Percentiles rank a stretch among this genome's conserved stretches.
These are phyloP conservation scores for Yamadazyma siamensis DNA, from an alignment of 1,139 yeast species.

Conservation along the genomic window DNA sequence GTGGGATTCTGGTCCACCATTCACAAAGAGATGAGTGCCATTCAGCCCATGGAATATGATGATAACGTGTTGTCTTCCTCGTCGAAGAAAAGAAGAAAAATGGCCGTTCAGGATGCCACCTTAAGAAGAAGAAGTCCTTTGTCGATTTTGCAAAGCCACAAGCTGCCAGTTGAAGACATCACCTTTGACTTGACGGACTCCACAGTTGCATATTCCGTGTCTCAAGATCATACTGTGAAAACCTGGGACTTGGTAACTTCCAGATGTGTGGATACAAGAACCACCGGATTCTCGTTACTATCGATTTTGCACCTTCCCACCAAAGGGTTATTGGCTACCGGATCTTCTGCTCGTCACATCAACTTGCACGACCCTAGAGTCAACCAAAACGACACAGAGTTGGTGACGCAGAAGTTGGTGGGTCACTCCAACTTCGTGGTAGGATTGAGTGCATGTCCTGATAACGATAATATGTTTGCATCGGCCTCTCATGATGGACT, in stretches of 20 bases:
- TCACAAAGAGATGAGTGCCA: constrained; percentile 77
- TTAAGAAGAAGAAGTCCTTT: constrained; percentile 81
- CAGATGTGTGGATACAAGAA: constrained; percentile 79
- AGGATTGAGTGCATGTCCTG: constrained; percentile 68
- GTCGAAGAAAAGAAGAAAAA: constrained; percentile 82
- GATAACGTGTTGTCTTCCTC: constrained; percentile 62
- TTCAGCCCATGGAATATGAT: constrained; percentile 56
- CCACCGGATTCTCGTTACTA: constrained; percentile 82
- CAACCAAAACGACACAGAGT: constrained; percentile 32
- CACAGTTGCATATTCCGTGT: constrained; percentile 87
- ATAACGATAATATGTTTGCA: constrained; percentile 74
- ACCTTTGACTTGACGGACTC: constrained; percentile 68
- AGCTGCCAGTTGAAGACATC: constrained; percentile 83
- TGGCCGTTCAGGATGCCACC: constrained; percentile 74
- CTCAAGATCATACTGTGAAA: constrained; percentile 91
- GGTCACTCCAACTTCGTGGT: constrained; percentile 95
- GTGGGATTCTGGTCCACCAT: constrained; percentile 88
- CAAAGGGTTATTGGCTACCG: constrained; percentile 74
- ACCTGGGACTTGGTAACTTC: constrained; percentile 95
- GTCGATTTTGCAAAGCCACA: constrained; percentile 73
- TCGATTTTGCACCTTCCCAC: constrained; percentile 68
- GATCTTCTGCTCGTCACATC: constrained; percentile 95
- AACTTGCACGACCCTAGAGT: constrained; percentile 87
- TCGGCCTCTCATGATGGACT: constrained; percentile 96
- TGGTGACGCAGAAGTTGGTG: constrained; percentile 54